Evolutionary conservation across 345 rosid genomes (phyloP), one percentile per base, ranked within the genome.

Genomic region (Crucihimalaya himalaica): DNA sequence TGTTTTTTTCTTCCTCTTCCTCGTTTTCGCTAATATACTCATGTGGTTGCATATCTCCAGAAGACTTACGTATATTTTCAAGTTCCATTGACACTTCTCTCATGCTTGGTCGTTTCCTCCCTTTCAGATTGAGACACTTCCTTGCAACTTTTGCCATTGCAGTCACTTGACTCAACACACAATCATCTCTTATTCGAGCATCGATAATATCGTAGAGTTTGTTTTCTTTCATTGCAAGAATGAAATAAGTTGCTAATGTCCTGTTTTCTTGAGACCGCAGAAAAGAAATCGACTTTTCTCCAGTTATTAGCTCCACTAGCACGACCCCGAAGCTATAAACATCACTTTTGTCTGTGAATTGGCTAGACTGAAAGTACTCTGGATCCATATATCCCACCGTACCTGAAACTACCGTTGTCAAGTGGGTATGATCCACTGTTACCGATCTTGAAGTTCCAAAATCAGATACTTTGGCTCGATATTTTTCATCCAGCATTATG

Each of bases 361-460:
- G 67, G n/a, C 67, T 62, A n/a, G 67, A 62, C 3, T 62, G 67
- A 11, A 42, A 43, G 10, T 62, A 62, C 0, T 62, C 67, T 5
- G 67, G 67, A 62, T 62, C 67, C n/a, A 62, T 0, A n/a, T 62
- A 62, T 62, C 67, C 67, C 3, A n/a, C 37, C 0, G 67, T 62
- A 9, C 67, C 67, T 5, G 52, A 62, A 25, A 62, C 23, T 42
- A 62, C 37, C 1, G 70, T 65, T 31, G 70, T 65, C 29, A 65
- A 14, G 21, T 65, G 70, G 40, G 70, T 65, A 48, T 65, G 70
- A 47, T 47, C 70, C 57, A 47, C 70, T 12, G 70, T 65, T 31
- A 65, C 70, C 1, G 70, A 18, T 18, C 70, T 65, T 65, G 69
- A 64, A 2, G 69, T 64, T 18, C 69, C 69, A 64, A 64, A 64